Percentiles rank a stretch among this genome's conserved stretches.
phyloP scores from a whole-genome alignment of 306 rosid species.

The Ochetophila trinervis region DNA sequence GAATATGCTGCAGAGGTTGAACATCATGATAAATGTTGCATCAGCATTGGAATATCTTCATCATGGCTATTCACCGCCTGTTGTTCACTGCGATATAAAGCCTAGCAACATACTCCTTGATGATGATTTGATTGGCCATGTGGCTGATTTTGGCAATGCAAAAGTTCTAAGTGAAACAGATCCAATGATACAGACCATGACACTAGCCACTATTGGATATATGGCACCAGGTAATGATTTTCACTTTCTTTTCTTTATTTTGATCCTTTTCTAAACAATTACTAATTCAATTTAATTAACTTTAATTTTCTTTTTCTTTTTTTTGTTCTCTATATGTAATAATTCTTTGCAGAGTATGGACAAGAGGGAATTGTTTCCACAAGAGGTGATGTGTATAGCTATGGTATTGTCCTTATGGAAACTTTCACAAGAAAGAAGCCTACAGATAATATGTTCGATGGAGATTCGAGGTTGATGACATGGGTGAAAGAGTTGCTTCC shows the following conservation, averaged over 20 bases:
- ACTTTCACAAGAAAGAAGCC: conserved; percentile 18
- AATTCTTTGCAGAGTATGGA: conserved; percentile 24
- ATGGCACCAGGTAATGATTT: conserved; percentile 41
- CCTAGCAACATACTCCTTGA: conserved; percentile 43
- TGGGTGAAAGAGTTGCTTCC: conserved; percentile 9
- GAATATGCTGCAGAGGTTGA: conserved; percentile 11
- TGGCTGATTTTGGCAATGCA: conserved; percentile 3
- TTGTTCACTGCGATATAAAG: conserved; percentile 46
- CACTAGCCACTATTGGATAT: conserved; percentile 42
- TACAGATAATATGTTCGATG: conserved; percentile 17
- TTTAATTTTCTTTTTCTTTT: too few species aligned
- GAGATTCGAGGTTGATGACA: conserved; percentile 11
- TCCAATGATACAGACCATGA: background rate
- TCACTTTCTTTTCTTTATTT: background rate
- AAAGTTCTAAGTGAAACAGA: background rate
- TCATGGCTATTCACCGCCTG: conserved; percentile 18
- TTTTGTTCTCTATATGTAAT: background rate
- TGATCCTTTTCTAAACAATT: background rate
- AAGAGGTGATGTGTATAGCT: conserved; percentile 28
- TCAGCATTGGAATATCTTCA: conserved; percentile 40
- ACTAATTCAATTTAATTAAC: background rate
- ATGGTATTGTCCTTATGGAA: conserved; percentile 20
- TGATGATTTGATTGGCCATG: conserved; percentile 5
- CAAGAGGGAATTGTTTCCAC: conserved; percentile 1
- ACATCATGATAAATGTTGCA: conserved; percentile 27